Evolutionary conservation across 768 basidiomycete genomes (phyloP), one percentile per base, ranked within the genome.

Genomic region (Boletus sp.): DNA sequence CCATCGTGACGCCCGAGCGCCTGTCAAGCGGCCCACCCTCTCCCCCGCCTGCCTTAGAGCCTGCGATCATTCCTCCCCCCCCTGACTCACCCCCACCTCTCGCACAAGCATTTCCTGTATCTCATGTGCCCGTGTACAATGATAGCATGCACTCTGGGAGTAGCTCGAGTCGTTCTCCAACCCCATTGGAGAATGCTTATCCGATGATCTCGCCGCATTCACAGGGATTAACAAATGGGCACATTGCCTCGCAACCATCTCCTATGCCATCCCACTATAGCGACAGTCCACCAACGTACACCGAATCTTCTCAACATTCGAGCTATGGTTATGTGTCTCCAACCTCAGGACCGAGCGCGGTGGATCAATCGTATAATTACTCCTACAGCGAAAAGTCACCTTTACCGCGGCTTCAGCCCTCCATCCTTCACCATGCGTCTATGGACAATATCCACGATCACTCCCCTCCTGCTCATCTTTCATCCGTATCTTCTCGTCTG

Each of bases 11-110:
- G 5, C 65, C 66, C 29, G 72, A 73, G 39, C 71, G 70, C 24
- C 37, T 62, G 2, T 63, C 67, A 12, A 62, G 61, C 42, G 60
- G 62, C 30, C 50, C 68, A 10, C 70, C 71, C 4, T 69, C 69
- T 3, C 67, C 72, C 11, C 72, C 82, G 0, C 82, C 80, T 5
- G 73, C 81, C 8, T 59, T 83, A 28, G 82, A 79, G 57, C 78
- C 73, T 0, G 78, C 80, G 6, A 63, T 64, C 3, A 57, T 72
- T 0, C 72, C 71, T 1, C 73, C 80, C 0, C 79, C 83, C 0
- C 83, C 83, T 0, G 79, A 84, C 45, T 83, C 84, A 0, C 82
- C 84, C 0, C 84, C 83, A 0, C 73, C 80, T 1, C 74, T 85
- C 39, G 78, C 78, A 0, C 81, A 79, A 15, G 83, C 84, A 0